Base-by-base conservation (phyloP, 108 stramenopile species). In the Stephanodiscus triporus region DNA sequence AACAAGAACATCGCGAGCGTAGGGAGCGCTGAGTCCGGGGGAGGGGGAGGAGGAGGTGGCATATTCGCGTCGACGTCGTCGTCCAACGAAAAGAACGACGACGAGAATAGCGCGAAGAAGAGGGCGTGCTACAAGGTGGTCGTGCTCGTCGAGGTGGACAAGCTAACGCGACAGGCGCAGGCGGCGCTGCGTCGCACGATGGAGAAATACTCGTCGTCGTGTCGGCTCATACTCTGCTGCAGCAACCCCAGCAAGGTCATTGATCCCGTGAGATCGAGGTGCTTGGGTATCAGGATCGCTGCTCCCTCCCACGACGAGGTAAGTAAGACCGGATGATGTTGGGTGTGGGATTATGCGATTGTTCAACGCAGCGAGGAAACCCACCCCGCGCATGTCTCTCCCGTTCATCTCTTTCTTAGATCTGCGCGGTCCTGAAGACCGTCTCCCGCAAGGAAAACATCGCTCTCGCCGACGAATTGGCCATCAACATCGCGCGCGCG, bases 111-210 rank as follows among this genome's bases (percentile, higher is more conserved):
- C 71, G 81, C 86, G 17, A 86, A 77, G n/a, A 70, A 88, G 53
- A 73, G 91, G 62, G 87, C 80, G 0, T 54, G 59, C 10, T 97
- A 92, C 75, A 96, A 98, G 77, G 93, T 97, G 20, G 96, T 98
- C 20, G 88, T 99, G 20, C 81, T 99, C 29, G 84, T 85, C 14
- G 98, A 98, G 53, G 98, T 97, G 10, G 99, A 99, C 73, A 85
- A 89, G 29, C 82, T 99, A 36, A 89, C 93, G 6, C 85, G 83
- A 57, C 95, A 94, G 75, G 97, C 97, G 32, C 97, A 98, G 84
- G 94, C 95, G 13, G 97, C 88, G 14, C 73, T 98, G 56, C 88
- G 99, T 72, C 86, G 97, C 34, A 99, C 99, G 20, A 99, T 99
- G 99, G 99, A 99, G 70, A 98, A 97, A 75, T 98, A 97, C 79